Evolutionary conservation across 148 eudicot genomes (phyloP).

Genomic region (Spergularia marina): DNA sequence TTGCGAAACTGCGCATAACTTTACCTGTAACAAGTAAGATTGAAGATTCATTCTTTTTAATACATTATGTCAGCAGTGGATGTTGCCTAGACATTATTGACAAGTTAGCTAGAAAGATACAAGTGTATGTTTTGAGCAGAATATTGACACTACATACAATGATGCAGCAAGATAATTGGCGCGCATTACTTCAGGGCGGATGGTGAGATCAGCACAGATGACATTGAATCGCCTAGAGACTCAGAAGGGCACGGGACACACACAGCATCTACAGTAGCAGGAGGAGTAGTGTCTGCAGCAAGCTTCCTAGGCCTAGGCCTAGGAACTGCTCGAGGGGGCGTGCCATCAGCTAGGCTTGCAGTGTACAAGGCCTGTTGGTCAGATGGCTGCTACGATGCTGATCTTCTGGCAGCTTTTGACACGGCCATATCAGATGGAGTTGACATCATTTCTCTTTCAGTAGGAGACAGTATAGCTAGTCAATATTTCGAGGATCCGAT

Average conservation of each 20-base stretch:
- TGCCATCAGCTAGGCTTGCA: conserved; percentile 45
- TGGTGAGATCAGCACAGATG: conserved; percentile 13
- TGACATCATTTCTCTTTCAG: conserved; percentile 43
- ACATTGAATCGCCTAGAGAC: conserved; percentile 41
- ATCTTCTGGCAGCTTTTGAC: conserved; percentile 54
- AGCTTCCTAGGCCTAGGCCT: conserved; percentile 35
- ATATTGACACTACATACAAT: background rate
- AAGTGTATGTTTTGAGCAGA: too few species aligned
- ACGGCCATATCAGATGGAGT: conserved; percentile 62
- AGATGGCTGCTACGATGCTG: conserved; percentile 31
- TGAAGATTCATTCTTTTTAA: conserved; percentile 7
- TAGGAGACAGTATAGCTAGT: conserved; percentile 15
- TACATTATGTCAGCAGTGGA: too few species aligned
- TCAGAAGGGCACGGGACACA: conserved; percentile 53
- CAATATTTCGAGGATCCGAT: conserved; percentile 36
- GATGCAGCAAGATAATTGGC: conserved; percentile 48
- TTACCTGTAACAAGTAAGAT: conserved; percentile 58
- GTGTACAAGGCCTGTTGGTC: conserved; percentile 53
- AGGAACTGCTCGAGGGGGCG: conserved; percentile 50
- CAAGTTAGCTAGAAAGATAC: too few species aligned
- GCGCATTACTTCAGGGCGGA: conserved; percentile 33
- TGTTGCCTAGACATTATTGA: background rate
- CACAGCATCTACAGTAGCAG: conserved; percentile 49
- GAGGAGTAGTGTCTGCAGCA: conserved; percentile 30
- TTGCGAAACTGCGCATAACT: conserved; percentile 38